A percentile compares a stretch with the other conserved stretches of the same genome.
These are phyloP conservation scores for Limnanthes douglasii DNA, from an alignment of 345 rosid species.

Conservation along the genomic window DNA sequence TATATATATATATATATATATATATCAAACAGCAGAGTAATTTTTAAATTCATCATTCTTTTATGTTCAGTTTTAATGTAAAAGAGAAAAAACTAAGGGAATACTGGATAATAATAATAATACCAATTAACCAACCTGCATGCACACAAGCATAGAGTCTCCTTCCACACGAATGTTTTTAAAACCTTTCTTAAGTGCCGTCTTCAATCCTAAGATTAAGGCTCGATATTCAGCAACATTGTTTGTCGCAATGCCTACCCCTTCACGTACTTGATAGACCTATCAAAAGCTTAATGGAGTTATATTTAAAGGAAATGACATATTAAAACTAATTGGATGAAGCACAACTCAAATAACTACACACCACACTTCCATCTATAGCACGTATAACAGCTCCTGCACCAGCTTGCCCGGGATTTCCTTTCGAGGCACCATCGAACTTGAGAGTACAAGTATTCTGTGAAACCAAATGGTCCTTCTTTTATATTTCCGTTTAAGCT, in stretches of 20 bases:
- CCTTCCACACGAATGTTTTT: slow-evolving; percentile 43
- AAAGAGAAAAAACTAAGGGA: neutral
- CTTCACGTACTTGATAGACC: slow-evolving; percentile 75
- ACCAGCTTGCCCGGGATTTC: slow-evolving; percentile 91
- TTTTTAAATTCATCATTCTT: no score
- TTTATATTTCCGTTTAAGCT: no score
- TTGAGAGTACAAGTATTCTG: slow-evolving; percentile 61
- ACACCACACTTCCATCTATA: slow-evolving; percentile 59
- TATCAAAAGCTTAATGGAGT: no score
- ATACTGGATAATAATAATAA: neutral
- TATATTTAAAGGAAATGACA: slow-evolving; percentile 2
- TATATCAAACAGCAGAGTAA: no score
- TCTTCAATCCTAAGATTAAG: slow-evolving; percentile 59
- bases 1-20: neutral
- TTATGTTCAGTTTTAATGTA: no score
- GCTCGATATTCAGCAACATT: slow-evolving; percentile 90
- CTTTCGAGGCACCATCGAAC: slow-evolving; percentile 91
- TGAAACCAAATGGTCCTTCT: no score
- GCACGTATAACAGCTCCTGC: slow-evolving; percentile 77
- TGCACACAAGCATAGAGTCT: slow-evolving; percentile 81
- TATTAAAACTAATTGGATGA: no score
- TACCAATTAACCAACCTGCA: slow-evolving; percentile 47
- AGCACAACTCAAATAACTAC: slow-evolving; percentile 3
- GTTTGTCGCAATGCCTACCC: slow-evolving; percentile 55
- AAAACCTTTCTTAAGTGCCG: slow-evolving; percentile 68